Conservation (phyloP, 2,329 filamentous ascomycete species). For the Incumbomyces delicatus region DNA sequence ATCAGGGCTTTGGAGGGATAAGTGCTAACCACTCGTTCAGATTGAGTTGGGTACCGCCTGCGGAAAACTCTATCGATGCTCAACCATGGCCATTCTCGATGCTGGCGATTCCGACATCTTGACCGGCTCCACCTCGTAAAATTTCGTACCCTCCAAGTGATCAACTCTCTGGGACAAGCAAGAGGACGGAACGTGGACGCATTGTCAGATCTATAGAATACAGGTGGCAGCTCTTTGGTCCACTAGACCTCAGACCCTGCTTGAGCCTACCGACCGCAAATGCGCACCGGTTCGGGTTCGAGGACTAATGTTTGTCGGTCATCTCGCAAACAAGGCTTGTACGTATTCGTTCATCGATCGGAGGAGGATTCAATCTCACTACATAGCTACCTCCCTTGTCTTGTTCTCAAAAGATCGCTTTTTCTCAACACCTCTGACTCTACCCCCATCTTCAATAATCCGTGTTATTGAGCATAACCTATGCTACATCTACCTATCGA, state of each 20-base stretch:
- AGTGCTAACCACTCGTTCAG: constrained; percentile 42
- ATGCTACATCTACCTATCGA: neutral
- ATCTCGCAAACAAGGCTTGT: too few relatives aligned
- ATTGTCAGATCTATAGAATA: neutral
- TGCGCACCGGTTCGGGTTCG: too few relatives aligned
- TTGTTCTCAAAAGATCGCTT: too few relatives aligned
- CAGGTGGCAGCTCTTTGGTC: neutral
- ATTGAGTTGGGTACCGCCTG: constrained; percentile 97
- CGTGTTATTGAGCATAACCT: too few relatives aligned
- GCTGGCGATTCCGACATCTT: constrained; percentile 98
- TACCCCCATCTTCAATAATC: too few relatives aligned
- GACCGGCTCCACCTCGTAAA: constrained; percentile 40
- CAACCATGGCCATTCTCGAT: constrained; percentile 93
- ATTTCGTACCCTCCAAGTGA: neutral
- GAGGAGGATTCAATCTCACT: too few relatives aligned
- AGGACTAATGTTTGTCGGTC: too few relatives aligned
- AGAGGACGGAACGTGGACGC: neutral
- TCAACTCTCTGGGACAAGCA: neutral
- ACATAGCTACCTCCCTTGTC: too few relatives aligned
- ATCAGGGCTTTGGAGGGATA: constrained; percentile 75
- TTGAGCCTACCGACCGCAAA: neutral
- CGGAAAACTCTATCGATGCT: constrained; percentile 98
- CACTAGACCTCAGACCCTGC: neutral
- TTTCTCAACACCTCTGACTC: too few relatives aligned
- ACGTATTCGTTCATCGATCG: too few relatives aligned